Conservation (phyloP, 2,329 filamentous ascomycete genomes). For the Beauveria varroae region DNA sequence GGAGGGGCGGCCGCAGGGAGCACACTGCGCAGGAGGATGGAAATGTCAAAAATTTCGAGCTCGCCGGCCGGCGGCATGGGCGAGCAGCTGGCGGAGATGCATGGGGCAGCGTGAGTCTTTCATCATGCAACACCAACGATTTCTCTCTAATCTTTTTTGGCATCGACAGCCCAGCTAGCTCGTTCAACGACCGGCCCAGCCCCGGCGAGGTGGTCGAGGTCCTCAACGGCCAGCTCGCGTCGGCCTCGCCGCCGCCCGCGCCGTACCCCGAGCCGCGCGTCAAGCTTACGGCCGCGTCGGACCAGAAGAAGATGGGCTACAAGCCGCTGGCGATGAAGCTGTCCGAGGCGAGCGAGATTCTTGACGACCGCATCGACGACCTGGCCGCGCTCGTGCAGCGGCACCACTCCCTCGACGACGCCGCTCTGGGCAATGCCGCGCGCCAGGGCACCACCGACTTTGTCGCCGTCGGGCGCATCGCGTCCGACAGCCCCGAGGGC, state of each 20-base stretch:
- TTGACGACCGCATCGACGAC: constrained; percentile 92
- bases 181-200: constrained; percentile 69
- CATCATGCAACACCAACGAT: not conserved
- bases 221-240: constrained; percentile 66
- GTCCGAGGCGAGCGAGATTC: constrained; percentile 82
- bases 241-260: constrained; percentile 61
- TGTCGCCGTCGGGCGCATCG: constrained; percentile 84
- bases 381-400: constrained; percentile 69
- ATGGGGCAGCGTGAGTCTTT: constrained; percentile 21
- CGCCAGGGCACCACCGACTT: constrained; percentile 79
- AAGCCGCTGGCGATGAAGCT: constrained; percentile 93
- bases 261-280: constrained; percentile 70
- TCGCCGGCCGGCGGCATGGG: constrained; percentile 27
- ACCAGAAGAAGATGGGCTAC: constrained; percentile 85
- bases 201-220: constrained; percentile 77
- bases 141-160: not conserved
- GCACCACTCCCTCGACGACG: constrained; percentile 67
- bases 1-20: constrained; percentile 16
- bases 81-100: constrained; percentile 26
- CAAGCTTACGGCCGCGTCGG: constrained; percentile 77
- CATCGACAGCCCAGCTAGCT: constrained; percentile 12
- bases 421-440: constrained; percentile 79
- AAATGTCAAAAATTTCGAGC: constrained; percentile 23
- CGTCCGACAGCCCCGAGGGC: constrained; percentile 78
- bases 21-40: constrained; percentile 25